Conservation (phyloP, 208 protist species). For the Acanthamoeba pearcei region DNA sequence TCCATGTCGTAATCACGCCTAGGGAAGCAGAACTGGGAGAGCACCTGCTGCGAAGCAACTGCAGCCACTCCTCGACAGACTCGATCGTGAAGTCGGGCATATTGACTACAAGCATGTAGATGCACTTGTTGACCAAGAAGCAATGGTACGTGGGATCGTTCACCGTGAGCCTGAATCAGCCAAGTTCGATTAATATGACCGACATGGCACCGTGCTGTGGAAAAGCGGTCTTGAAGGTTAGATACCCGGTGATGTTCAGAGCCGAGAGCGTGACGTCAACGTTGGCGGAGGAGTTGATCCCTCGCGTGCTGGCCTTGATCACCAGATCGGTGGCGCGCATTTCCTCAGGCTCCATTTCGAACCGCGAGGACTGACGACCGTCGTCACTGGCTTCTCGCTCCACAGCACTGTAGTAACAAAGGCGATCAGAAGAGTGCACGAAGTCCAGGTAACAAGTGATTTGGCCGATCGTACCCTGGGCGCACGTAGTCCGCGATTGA, state of each 20-base stretch:
- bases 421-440: too few species aligned
- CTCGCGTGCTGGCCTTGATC: slow-evolving; percentile 31
- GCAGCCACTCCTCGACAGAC: slow-evolving; percentile 40
- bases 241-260: slow-evolving; percentile 3
- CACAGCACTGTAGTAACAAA: not conserved
- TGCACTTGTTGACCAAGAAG: slow-evolving; percentile 31
- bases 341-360: not conserved
- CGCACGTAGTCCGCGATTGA: slow-evolving; percentile 42
- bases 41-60: slow-evolving; percentile 30
- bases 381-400: not conserved
- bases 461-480: not conserved
- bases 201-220: too few species aligned
- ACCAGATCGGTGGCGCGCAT: slow-evolving; percentile 9
- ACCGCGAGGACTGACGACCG: slow-evolving; percentile 12
- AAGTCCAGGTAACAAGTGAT: too few species aligned
- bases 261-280: slow-evolving; percentile 20
- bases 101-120: slow-evolving; percentile 61
- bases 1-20: not conserved
- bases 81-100: slow-evolving; percentile 28
- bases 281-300: not conserved
- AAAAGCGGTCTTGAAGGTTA: not conserved
- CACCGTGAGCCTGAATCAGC: slow-evolving; percentile 16
- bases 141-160: slow-evolving; percentile 47
- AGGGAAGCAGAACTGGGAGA: not conserved
- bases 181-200: not conserved